Conservation (phyloP, 2,329 filamentous ascomycete genomes). For the Achaetomium macrosporum region DNA sequence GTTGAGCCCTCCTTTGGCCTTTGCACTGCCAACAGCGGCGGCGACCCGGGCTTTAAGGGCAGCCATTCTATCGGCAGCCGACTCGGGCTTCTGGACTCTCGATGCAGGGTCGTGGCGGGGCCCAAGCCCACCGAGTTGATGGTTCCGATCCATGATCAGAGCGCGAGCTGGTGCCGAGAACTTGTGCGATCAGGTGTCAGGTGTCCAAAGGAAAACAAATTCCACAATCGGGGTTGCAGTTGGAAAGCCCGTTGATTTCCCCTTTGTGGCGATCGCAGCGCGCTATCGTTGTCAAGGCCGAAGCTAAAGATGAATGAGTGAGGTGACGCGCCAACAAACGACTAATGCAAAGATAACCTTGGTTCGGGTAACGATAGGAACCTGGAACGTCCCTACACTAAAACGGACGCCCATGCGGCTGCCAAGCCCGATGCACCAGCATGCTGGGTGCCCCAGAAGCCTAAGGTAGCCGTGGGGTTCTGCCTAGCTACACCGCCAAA, state of each 20-base stretch:
- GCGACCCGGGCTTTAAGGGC: conserved; percentile 75
- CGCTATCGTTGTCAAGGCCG: too few relatives aligned
- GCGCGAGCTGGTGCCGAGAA: conserved; percentile 2
- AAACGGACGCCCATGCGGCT: not conserved
- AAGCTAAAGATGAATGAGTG: too few relatives aligned
- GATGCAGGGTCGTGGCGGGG: conserved; percentile 51
- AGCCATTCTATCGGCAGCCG: conserved; percentile 61
- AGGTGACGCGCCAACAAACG: too few relatives aligned
- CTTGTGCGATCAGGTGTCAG: not conserved
- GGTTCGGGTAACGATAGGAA: too few relatives aligned
- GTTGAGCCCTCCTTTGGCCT: conserved; percentile 61
- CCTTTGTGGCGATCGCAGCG: too few relatives aligned
- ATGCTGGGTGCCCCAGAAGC: not conserved
- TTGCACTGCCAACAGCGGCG: conserved; percentile 60
- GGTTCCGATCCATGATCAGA: conserved; percentile 46
- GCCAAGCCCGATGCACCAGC: not conserved
- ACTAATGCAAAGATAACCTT: too few relatives aligned
- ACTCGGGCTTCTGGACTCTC: conserved; percentile 50
- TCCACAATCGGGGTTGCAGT: too few relatives aligned
- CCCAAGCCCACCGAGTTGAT: conserved; percentile 46
- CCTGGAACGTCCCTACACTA: too few relatives aligned
- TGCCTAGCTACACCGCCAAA: conserved; percentile 26
- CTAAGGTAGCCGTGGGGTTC: conserved; percentile 12
- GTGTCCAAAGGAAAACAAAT: too few relatives aligned
- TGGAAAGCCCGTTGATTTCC: too few relatives aligned